phyloP scores from a whole-genome alignment of 2,329 filamentous ascomycete species.

The Cercospora zeae-maydis region DNA sequence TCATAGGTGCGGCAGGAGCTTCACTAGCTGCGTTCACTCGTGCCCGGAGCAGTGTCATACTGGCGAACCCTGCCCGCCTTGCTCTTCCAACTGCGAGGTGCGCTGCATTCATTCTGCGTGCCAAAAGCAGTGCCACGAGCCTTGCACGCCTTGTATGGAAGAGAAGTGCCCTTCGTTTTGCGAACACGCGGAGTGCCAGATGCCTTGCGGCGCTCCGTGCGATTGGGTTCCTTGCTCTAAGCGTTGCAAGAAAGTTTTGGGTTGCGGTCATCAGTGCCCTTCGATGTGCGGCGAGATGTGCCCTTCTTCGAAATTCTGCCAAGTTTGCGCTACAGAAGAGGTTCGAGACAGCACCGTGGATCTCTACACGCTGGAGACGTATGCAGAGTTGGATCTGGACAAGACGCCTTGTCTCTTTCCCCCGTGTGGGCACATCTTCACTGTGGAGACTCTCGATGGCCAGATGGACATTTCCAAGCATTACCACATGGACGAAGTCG shows the following conservation, averaged over 20 bases:
- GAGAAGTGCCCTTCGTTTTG: slow-evolving; percentile 54
- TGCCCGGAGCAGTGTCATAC: slow-evolving; percentile 55
- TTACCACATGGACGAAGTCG: slow-evolving; percentile 44
- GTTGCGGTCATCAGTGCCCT: slow-evolving; percentile 62
- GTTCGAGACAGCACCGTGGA: slow-evolving; percentile 54
- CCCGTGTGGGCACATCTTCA: slow-evolving; percentile 62
- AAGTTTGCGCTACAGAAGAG: slow-evolving; percentile 49
- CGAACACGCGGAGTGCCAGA: slow-evolving; percentile 48
- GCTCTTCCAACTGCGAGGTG: slow-evolving; percentile 53
- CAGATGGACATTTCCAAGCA: slow-evolving; percentile 53
- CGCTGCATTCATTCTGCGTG: slow-evolving; percentile 58
- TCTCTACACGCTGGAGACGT: slow-evolving; percentile 53
- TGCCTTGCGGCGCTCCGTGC: slow-evolving; percentile 66
- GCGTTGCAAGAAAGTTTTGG: slow-evolving; percentile 53
- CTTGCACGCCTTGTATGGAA: slow-evolving; percentile 60
- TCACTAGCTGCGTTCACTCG: slow-evolving; percentile 55
- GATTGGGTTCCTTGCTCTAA: slow-evolving; percentile 62
- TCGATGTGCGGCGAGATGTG: slow-evolving; percentile 64
- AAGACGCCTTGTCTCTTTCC: slow-evolving; percentile 61
- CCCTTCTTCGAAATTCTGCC: slow-evolving; percentile 53
- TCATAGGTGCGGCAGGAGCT: slow-evolving; percentile 50
- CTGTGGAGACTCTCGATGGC: slow-evolving; percentile 58
- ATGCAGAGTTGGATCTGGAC: slow-evolving; percentile 56
- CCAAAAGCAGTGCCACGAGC: slow-evolving; percentile 54
- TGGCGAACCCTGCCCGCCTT: slow-evolving; percentile 48